phyloP scores from a whole-genome alignment of 768 basidiomycete species.

The Lyophyllum decastes region DNA sequence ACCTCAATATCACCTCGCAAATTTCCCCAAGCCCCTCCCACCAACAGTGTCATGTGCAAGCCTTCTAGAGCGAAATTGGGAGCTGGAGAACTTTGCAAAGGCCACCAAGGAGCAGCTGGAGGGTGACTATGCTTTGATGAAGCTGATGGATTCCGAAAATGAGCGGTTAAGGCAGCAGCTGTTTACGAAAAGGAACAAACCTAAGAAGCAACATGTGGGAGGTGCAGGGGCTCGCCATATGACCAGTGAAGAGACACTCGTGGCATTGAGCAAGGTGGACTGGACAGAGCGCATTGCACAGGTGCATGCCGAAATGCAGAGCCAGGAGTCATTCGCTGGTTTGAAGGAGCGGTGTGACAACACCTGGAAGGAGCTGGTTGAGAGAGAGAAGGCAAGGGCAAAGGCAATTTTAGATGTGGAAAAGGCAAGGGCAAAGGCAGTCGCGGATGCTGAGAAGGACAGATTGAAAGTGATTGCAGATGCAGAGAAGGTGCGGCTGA shows the following conservation, averaged over 20 bases:
- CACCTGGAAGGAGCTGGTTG: not conserved
- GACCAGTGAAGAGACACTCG: slow-evolving; percentile 20
- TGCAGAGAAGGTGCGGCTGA: slow-evolving; percentile 3
- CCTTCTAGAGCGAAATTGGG: slow-evolving; percentile 8
- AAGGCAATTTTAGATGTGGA: slow-evolving; percentile 7
- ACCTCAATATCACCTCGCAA: not conserved
- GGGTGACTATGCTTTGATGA: slow-evolving; percentile 20
- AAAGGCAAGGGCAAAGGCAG: slow-evolving; percentile 1
- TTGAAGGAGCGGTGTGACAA: slow-evolving; percentile 7
- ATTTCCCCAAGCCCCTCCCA: not conserved
- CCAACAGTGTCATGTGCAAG: slow-evolving; percentile 3
- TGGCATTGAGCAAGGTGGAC: slow-evolving; percentile 8
- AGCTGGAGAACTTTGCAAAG: slow-evolving; percentile 13
- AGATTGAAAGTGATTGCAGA: not conserved
- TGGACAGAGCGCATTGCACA: not conserved
- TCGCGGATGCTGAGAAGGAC: not conserved
- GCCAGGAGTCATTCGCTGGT: slow-evolving; percentile 1
- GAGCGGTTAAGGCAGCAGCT: slow-evolving; percentile 20
- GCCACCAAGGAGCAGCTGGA: slow-evolving; percentile 19
- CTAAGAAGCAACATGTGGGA: slow-evolving; percentile 8
- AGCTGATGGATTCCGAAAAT: slow-evolving; percentile 31
- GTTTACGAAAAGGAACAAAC: slow-evolving; percentile 18
- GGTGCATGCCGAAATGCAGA: not conserved
- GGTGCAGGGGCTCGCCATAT: slow-evolving; percentile 21
- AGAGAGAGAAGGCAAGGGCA: slow-evolving; percentile 1